Base-by-base conservation (phyloP, 345 rosid species). In the Linum lewisii region DNA sequence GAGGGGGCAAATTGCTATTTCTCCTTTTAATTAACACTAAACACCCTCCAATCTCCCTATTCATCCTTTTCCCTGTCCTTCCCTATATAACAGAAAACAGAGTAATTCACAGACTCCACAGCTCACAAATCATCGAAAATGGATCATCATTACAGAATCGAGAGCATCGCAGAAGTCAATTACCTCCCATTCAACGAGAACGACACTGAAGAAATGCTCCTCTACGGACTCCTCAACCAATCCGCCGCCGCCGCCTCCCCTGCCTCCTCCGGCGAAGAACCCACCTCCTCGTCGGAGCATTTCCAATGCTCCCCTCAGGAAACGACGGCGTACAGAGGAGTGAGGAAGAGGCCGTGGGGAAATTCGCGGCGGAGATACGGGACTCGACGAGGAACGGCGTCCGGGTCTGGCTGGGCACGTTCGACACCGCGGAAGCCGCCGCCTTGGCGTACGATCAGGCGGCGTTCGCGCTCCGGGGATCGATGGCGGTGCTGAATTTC, bases 391-490 rank as follows among this genome's bases (percentile, higher is more conserved):
- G 86, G 66, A 79, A 79, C 9, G 84, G 86, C 0, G 81, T 73
- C 34, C 56, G 90, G 32, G 90, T 84, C 19, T 84, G 90, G 86
- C 24, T 84, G 5, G 89, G 89, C 52, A 84, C 89, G 16, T 84
- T 84, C 22, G 80, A 84, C 22, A 84, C 86, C 0, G 83, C 83
- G 0, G 83, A 84, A 72, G 83, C 70, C 6, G 90, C 90, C 1
- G 90, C 90, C 21, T 73, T 84, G 54, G 90, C 80, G 6, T 84
- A 84, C 29, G 90, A 84, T 60, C 90, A 81, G 74, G 86, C 90
- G 0, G 90, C 90, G 63, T 78, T 81, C 36, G 80, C 83, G 1
- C 74, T 76, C 77, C 69, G 84, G 59, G 90, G 84, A 4, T 47
- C 84, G 1, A 67, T 44, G 73, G 84, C 90, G 0, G 59, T 67